Base-by-base conservation (phyloP, 2,329 filamentous ascomycete species). In the Ceratocystis eucalypticola region DNA sequence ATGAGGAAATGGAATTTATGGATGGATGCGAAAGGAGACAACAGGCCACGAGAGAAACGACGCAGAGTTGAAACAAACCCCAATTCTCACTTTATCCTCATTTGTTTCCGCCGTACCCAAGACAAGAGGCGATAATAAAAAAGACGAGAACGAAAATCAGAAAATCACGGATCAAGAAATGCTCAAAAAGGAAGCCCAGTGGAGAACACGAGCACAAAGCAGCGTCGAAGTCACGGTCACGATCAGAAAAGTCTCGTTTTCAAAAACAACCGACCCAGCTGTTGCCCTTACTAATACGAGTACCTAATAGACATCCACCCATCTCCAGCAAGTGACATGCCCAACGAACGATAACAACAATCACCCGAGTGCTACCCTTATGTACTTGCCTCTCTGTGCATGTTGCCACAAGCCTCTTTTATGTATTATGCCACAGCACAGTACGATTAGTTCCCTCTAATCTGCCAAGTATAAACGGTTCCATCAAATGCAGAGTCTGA, bases 171-270 rank as follows among this genome's bases (percentile, higher is more conserved):
- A 41, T 41, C 37, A 41, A 41, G 37, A 15, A 15, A 41, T 41
- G 37, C 37, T 41, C 10, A 12, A 41, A 41, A 15, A 37, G 28
- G 55, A 37, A 37, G 55, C 2, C 17, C 17, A 8, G 55, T 59
- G 55, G 28, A 59, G 28, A 59, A 7, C 55, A 53, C 48, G 48
- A 53, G 48, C 22, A 53, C 48, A 62, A 62, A 6, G 33, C 37
- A 62, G 37, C 30, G 33, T 30, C 37, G 33, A 62, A 62, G 37
- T 45, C 61, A 62, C 61, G 61, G 61, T 62, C 61, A 62, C 61
- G 61, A 62, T 62, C 37, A 25, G 44, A 28, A 53, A 53, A 53
- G 25, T 41, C 48, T 28, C 61, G 25, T 41, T n/a, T 28, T 62
- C 30, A 28, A 46, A 55, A 61, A 8, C 57, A 20, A 28, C 28